These are phyloP conservation scores for Pisolithus sp. DNA, from an alignment of 768 basidiomycete genomes.

Conservation along the genomic window DNA sequence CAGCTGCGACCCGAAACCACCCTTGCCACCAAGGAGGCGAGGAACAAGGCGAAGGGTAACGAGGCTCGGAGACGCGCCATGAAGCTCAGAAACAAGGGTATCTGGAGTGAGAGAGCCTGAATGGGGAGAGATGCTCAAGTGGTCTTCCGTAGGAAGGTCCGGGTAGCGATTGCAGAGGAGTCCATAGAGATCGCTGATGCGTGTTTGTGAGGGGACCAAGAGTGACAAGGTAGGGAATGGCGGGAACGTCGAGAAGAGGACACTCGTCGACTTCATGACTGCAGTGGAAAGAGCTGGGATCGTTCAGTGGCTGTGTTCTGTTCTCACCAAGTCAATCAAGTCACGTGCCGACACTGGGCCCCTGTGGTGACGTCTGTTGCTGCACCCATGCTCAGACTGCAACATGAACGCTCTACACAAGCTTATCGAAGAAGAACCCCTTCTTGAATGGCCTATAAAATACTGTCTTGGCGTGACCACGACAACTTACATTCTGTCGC, in stretches of 20 bases:
- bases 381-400: no score
- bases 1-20: conserved; percentile 94
- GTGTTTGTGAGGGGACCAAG: conserved; percentile 35
- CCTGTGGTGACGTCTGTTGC: neutral
- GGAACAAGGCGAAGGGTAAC: conserved; percentile 72
- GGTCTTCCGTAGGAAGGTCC: conserved; percentile 36
- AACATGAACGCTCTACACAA: no score
- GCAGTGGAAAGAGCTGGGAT: neutral
- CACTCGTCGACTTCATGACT: conserved; percentile 38
- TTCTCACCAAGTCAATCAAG: neutral
- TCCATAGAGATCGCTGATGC: conserved; percentile 35
- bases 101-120: conserved; percentile 26
- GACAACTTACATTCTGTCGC: conserved; percentile 50
- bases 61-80: conserved; percentile 30
- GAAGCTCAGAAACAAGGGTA: conserved; percentile 32
- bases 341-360: neutral
- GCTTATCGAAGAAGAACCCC: conserved; percentile 15
- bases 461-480: conserved; percentile 47
- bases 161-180: conserved; percentile 43
- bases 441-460: conserved; percentile 56
- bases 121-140: conserved; percentile 37
- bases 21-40: conserved; percentile 83
- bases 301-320: conserved; percentile 1
- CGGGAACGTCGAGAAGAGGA: conserved; percentile 55
- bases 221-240: conserved; percentile 55